Conservation (phyloP, 768 basidiomycete genomes). For the Hygrophorus russula region DNA sequence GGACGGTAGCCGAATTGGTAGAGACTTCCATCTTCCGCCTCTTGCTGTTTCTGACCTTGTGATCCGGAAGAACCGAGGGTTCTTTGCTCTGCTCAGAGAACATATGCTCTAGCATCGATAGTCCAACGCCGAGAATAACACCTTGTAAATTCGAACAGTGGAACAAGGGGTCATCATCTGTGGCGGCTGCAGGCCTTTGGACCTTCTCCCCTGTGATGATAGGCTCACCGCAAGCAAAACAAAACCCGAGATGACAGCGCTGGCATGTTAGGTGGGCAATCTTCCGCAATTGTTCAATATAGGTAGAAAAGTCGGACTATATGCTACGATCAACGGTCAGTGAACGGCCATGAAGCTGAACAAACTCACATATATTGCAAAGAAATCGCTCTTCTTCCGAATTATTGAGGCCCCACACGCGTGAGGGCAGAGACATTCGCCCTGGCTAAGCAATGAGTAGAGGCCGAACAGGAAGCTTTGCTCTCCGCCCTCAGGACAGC, state of each 20-base stretch:
- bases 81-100: slow-evolving; percentile 47
- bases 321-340: slow-evolving; percentile 7
- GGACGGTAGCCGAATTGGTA: slow-evolving; percentile 7
- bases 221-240: slow-evolving; percentile 69
- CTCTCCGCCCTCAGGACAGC: slow-evolving; percentile 89
- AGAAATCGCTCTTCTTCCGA: slow-evolving; percentile 70
- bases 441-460: slow-evolving; percentile 61
- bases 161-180: slow-evolving; percentile 52
- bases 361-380: slow-evolving; percentile 63
- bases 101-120: slow-evolving; percentile 71
- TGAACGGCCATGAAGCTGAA: slow-evolving; percentile 5
- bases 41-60: slow-evolving; percentile 27
- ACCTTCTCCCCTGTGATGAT: slow-evolving; percentile 34
- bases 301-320: slow-evolving; percentile 64
- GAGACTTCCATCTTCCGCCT: slow-evolving; percentile 30
- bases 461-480: slow-evolving; percentile 82
- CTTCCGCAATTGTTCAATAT: slow-evolving; percentile 50
- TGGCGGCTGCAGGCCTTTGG: slow-evolving; percentile 29
- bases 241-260: slow-evolving; percentile 49
- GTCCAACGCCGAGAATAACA: slow-evolving; percentile 81
- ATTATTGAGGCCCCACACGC: slow-evolving; percentile 54
- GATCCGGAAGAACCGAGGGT: slow-evolving; percentile 20
- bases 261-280: slow-evolving; percentile 53
- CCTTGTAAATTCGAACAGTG: slow-evolving; percentile 90
- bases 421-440: slow-evolving; percentile 59